Percentiles rank a stretch among this genome's conserved stretches.
Conservation (phyloP, 2,329 filamentous ascomycete genomes). For the Colletotrichum orbiculare region DNA sequence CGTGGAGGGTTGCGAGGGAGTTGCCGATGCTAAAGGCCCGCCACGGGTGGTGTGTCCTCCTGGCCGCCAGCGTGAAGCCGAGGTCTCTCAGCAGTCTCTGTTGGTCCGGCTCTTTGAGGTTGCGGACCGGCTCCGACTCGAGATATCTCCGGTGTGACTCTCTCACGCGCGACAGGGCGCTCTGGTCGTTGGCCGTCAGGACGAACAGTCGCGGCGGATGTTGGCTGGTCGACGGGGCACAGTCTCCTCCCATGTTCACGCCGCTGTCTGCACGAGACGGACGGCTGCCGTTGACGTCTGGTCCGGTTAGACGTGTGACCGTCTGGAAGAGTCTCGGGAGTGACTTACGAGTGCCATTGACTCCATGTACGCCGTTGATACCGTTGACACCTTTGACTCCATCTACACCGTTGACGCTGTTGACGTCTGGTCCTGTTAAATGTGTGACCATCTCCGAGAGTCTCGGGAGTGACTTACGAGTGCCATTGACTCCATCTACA, state of each 20-base stretch:
- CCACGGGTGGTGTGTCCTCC: slow-evolving; percentile 26
- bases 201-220: slow-evolving; percentile 51
- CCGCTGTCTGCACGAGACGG: slow-evolving; percentile 25
- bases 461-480: neutral
- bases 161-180: slow-evolving; percentile 49
- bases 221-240: neutral
- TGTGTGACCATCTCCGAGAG: neutral
- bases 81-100: slow-evolving; percentile 44
- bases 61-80: slow-evolving; percentile 54
- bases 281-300: slow-evolving; percentile 3
- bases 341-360: neutral
- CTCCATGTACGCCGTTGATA: too few species aligned
- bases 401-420: too few species aligned
- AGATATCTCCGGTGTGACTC: slow-evolving; percentile 42
- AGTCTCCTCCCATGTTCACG: slow-evolving; percentile 10
- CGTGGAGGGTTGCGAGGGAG: slow-evolving; percentile 1
- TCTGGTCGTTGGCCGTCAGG: slow-evolving; percentile 55
- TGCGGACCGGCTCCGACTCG: slow-evolving; percentile 15
- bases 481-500: neutral
- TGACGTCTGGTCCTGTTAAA: too few species aligned
- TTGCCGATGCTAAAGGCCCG: slow-evolving; percentile 17
- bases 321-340: too few species aligned
- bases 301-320: neutral
- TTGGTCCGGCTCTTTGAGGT: neutral
- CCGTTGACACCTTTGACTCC: too few species aligned